phyloP scores from a whole-genome alignment of 2,329 filamentous ascomycete genomes.

The Teratosphaeria zuluensis region DNA sequence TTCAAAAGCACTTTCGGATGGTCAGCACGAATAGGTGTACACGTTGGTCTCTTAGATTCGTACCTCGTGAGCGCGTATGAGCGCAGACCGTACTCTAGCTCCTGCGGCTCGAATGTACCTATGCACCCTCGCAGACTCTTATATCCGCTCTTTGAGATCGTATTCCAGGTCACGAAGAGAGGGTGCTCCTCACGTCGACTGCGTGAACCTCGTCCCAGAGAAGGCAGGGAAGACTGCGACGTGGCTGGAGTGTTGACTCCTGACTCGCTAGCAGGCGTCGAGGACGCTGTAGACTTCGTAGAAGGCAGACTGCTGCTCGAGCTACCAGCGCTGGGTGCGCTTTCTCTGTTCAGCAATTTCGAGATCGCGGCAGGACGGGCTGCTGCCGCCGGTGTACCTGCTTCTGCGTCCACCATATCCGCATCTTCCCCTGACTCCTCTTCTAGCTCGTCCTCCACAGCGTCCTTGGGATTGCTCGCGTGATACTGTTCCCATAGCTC shows the following conservation, averaged over 20 bases:
- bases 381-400: constrained; percentile 5
- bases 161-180: constrained; percentile 94
- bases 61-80: constrained; percentile 76
- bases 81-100: constrained; percentile 61
- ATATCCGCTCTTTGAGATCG: constrained; percentile 48
- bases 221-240: constrained; percentile 36
- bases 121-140: constrained; percentile 84
- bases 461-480: constrained; percentile 29
- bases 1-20: constrained; percentile 46
- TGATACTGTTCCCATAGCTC: constrained; percentile 54
- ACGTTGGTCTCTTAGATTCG: constrained; percentile 17
- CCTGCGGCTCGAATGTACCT: constrained; percentile 77
- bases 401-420: constrained; percentile 19
- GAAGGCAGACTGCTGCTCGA: constrained; percentile 24
- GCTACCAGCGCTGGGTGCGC: constrained; percentile 13
- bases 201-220: constrained; percentile 17
- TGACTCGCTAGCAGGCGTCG: constrained; percentile 9
- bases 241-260: constrained; percentile 23
- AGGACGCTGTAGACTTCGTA: constrained; percentile 8
- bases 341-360: constrained; percentile 27
- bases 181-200: constrained; percentile 42
- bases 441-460: constrained; percentile 24
- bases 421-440: constrained; percentile 17
- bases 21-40: background rate
- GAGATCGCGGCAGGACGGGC: constrained; percentile 35